Base-by-base conservation (phyloP, 2,329 filamentous ascomycete species). In the Xylaria polymorpha region DNA sequence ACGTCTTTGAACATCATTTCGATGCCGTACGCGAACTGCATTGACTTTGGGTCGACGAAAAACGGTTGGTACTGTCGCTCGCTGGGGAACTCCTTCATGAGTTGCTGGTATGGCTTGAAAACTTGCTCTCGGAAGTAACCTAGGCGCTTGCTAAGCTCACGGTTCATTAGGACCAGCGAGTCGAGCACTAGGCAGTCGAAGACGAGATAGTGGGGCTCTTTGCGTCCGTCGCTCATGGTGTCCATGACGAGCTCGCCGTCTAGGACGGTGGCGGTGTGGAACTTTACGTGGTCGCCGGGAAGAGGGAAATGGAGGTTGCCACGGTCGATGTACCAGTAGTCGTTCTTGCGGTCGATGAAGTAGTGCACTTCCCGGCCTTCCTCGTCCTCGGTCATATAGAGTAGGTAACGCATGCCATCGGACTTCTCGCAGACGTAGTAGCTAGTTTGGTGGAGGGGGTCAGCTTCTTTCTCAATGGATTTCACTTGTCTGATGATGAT, bases 371-470 rank as follows among this genome's bases (percentile, higher is more conserved):
- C 94, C 58, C 78, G 73, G 63, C 83, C 84, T 6, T 83, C 79
- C 50, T 90, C 86, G 77, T 91, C 91, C 8, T 84, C 80, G 60
- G 93, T 94, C 73, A 96, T 90, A 84, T 97, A 98, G 72, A 99
- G 88, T n/a, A 99, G 88, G 80, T 97, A 98, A 72, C 96, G 90
- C 72, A 98, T 93, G 64, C 96, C 96, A 79, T 99, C 96, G 0
- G 95, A 97, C 84, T 99, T 99, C 82, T 99, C 96, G 85, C 95
- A 98, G 72, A 99, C 92, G 79, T 94, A 99, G 84, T 98, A 99
- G 81, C 90, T 92, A 62, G 18, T 59, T 61, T 37, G 8, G 20
- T 25, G 46, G n/a, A 22, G 10, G 22, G 8, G 8, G 64, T 70
- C 18, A 70, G 64, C 57, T 35, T 46, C 18, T 10, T 18, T 18